These are phyloP conservation scores for Acer campestre DNA, from an alignment of 345 rosid genomes.

Conservation along the genomic window DNA sequence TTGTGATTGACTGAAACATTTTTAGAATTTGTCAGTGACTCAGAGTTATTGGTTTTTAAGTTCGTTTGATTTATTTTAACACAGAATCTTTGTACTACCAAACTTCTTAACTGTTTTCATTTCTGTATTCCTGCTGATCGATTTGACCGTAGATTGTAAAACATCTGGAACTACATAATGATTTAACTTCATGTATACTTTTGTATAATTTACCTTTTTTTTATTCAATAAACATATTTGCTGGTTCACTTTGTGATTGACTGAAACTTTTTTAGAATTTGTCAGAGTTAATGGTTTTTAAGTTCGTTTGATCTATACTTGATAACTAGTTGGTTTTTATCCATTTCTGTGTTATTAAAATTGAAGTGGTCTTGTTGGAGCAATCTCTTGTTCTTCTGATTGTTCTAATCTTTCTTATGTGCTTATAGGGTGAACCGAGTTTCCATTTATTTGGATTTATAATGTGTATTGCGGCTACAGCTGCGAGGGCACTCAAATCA, in stretches of 20 bases:
- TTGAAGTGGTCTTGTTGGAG: background rate
- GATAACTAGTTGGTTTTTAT: background rate
- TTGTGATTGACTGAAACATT: too few species aligned
- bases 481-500: constrained; percentile 97
- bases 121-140: background rate
- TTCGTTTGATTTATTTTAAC: background rate
- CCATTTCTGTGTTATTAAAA: too few species aligned
- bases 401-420: constrained; percentile 13
- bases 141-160: background rate
- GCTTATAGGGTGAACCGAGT: constrained; percentile 88
- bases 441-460: constrained; percentile 96
- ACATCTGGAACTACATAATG: background rate
- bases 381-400: constrained; percentile 2
- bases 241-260: too few species aligned
- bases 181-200: background rate
- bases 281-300: too few species aligned
- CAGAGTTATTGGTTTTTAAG: too few species aligned
- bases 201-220: background rate
- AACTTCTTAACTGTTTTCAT: background rate
- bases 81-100: background rate
- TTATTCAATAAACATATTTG: too few species aligned
- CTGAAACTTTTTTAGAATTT: too few species aligned
- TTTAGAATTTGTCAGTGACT: too few species aligned
- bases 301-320: too few species aligned
- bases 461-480: constrained; percentile 91